Evolutionary conservation across 345 rosid genomes (phyloP).

Genomic region (Gossypium herbaceum): DNA sequence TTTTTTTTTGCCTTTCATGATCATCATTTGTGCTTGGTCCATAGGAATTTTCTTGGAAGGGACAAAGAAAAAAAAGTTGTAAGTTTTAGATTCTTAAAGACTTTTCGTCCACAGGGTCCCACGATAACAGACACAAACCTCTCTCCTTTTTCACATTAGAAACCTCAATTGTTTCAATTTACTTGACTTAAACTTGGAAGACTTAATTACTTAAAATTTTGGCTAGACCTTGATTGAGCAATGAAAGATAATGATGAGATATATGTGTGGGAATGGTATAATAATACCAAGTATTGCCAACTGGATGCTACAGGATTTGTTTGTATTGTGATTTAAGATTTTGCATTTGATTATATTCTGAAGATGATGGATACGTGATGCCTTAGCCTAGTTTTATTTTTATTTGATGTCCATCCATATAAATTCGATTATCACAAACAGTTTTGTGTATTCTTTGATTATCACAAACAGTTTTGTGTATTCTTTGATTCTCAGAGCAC

Average conservation of each 20-base stretch:
- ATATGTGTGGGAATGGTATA: not conserved
- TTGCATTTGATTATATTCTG: slow-evolving; percentile 13
- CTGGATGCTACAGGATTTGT: not conserved
- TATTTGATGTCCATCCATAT: not conserved
- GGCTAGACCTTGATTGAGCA: not conserved
- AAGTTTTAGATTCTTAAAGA: slow-evolving; percentile 12
- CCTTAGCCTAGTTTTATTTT: not conserved
- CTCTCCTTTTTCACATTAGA: not conserved
- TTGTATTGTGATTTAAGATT: slow-evolving; percentile 5
- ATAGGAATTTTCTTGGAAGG: slow-evolving; percentile 17
- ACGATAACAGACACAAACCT: not conserved
- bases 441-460: slow-evolving; percentile 1
- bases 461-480: not conserved
- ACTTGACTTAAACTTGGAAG: not conserved
- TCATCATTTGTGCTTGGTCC: slow-evolving; percentile 21
- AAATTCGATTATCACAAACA: not conserved
- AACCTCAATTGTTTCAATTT: not conserved
- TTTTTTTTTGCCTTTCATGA: not conserved
- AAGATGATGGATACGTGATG: not conserved
- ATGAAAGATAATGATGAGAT: not conserved
- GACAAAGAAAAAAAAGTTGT: not conserved
- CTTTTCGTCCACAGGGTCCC: slow-evolving; percentile 12
- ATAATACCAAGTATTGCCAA: not conserved
- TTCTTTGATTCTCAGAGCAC: slow-evolving; percentile 53
- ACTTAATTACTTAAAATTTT: not conserved